Evolutionary conservation across 2,329 filamentous ascomycete genomes (phyloP), one percentile per base, ranked within the genome.

Genomic region (Fusarium verrucosum): DNA sequence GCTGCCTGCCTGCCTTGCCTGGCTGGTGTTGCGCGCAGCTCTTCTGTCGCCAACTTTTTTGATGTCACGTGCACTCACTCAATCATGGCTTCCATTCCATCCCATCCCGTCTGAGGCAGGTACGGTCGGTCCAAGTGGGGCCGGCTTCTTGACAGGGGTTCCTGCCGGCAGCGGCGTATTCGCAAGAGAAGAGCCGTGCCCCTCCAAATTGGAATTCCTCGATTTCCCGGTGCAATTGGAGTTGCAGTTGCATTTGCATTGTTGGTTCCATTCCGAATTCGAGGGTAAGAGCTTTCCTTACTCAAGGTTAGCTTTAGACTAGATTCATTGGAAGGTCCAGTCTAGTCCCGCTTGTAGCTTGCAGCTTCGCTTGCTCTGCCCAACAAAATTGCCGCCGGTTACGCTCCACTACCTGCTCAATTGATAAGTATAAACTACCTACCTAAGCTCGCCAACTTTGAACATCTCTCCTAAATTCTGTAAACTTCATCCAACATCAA

Each of bases 11-110:
- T 44, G 22, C 28, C 33, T 44, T n/a, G 44, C 17, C 26, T 30
- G 25, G 56, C 46, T 65, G 61, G 62, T 62, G 62, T 67, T 53
- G 60, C 70, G 70, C 69, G 68, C 56, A 52, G 51, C 62, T 55
- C 25, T 22, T 52, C 55, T 54, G 59, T 64, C 52, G 60, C 68
- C 68, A 70, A 71, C 68, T 72, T 72, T 72, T 72, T 72, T 60
- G 68, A 70, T 60, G 67, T 72, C 70, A 72, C 70, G 70, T 72
- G 70, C 26, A 30, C 5, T 30, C 11, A 14, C 3, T 26, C 25
- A 14, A 22, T 50, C 41, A 44, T 50, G 26, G 43, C 35, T 46
- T n/a, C n/a, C n/a, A n/a, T n/a, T n/a, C n/a, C n/a, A n/a, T n/a
- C n/a, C n/a, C n/a, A n/a, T n/a, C n/a, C n/a, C n/a, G 22, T 26